Conservation (phyloP, 306 rosid genomes). For the Arachis stenosperma region DNA sequence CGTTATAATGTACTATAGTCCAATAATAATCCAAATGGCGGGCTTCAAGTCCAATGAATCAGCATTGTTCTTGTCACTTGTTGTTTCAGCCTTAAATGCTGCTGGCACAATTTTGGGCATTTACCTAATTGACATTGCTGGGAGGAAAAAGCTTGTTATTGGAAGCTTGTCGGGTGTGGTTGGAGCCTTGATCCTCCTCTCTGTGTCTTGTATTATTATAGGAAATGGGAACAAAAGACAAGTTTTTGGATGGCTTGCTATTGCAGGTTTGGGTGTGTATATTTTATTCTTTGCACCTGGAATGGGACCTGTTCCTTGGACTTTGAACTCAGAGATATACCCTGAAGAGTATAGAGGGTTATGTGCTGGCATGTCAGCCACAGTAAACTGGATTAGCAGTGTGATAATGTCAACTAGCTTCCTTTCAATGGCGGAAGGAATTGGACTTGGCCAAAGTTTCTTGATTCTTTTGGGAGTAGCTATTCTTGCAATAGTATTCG, state of each 20-base stretch:
- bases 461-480: constrained; percentile 56
- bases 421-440: too few species aligned
- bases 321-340: constrained; percentile 80
- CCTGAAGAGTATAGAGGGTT: constrained; percentile 78
- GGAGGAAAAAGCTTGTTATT: constrained; percentile 61
- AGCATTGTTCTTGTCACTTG: constrained; percentile 72
- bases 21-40: constrained; percentile 80
- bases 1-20: constrained; percentile 86
- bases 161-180: constrained; percentile 61
- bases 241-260: constrained; percentile 58
- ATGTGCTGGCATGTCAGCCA: too few species aligned
- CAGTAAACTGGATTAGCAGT: constrained; percentile 76
- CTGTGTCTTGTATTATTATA: constrained; percentile 43
- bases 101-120: constrained; percentile 63
- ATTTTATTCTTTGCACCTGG: constrained; percentile 72
- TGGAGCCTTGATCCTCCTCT: constrained; percentile 51
- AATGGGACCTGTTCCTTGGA: constrained; percentile 89
- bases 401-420: constrained; percentile 64
- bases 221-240: constrained; percentile 42
- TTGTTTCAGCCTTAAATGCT: constrained; percentile 72
- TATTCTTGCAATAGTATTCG: constrained; percentile 49
- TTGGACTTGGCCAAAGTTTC: constrained; percentile 68
- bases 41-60: constrained; percentile 65
- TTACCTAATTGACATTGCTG: constrained; percentile 63
- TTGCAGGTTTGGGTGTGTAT: constrained; percentile 64